phyloP scores from a whole-genome alignment of 768 basidiomycete species.

The Tulasnella sp. region DNA sequence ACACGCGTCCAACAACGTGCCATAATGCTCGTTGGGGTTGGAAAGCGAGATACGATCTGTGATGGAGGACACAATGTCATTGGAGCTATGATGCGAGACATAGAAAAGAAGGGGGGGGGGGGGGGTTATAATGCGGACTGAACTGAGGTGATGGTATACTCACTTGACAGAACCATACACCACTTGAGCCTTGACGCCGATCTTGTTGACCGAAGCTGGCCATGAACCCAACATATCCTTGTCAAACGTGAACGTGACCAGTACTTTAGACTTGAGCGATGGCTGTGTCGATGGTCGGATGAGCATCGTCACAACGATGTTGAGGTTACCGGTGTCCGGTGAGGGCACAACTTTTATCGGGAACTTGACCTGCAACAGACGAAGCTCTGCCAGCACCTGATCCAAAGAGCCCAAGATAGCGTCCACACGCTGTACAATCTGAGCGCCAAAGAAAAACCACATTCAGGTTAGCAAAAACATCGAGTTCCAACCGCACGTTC shows the following conservation, averaged over 20 bases:
- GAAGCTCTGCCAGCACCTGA: constrained; percentile 1
- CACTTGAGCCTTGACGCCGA: constrained; percentile 1
- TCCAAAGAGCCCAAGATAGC: constrained; percentile 1
- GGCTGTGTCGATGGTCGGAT: constrained; percentile 3
- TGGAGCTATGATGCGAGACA: not conserved
- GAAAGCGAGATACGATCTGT: not conserved
- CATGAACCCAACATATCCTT: not conserved
- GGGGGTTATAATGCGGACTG: not conserved
- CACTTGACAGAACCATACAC: constrained; percentile 9
- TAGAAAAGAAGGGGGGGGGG: too few species aligned
- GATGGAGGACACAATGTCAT: not conserved
- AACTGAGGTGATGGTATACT: not conserved
- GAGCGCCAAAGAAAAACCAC: too few species aligned
- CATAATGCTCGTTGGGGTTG: not conserved
- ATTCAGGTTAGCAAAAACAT: too few species aligned
- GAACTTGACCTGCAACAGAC: constrained; percentile 4
- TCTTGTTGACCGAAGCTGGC: not conserved
- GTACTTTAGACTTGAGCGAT: constrained; percentile 5
- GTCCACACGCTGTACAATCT: constrained; percentile 9
- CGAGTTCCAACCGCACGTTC: too few species aligned
- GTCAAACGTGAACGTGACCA: constrained; percentile 6
- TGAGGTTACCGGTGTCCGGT: constrained; percentile 2
- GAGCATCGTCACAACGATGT: not conserved
- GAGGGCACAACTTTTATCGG: not conserved
- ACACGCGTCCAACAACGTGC: constrained; percentile 4